These are phyloP conservation scores for Atalantia buxifolia DNA, from an alignment of 345 rosid species.

Conservation along the genomic window DNA sequence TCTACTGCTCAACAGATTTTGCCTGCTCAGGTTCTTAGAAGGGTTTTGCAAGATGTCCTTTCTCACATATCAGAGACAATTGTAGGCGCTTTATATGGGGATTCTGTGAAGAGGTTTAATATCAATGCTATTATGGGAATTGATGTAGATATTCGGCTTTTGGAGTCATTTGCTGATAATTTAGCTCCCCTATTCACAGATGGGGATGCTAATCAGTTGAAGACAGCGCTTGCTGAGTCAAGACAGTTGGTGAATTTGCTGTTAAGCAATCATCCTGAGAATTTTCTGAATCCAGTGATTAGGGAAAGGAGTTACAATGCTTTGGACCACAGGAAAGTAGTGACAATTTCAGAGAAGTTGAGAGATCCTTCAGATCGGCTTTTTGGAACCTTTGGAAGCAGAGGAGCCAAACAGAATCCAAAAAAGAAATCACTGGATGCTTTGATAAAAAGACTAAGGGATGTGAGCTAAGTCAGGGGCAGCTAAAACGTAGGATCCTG, in stretches of 20 bases:
- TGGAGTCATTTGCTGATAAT: slow-evolving; percentile 87
- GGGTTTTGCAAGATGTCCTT: slow-evolving; percentile 81
- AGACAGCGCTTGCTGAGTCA: slow-evolving; percentile 70
- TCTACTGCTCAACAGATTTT: slow-evolving; percentile 96
- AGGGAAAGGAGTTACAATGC: slow-evolving; percentile 82
- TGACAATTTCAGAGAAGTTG: slow-evolving; percentile 77
- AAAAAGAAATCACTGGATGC: slow-evolving; percentile 93
- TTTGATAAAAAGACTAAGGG: slow-evolving; percentile 85
- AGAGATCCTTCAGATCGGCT: slow-evolving; percentile 86
- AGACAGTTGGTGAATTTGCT: slow-evolving; percentile 83
- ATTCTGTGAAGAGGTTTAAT: slow-evolving; percentile 77
- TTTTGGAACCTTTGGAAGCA: slow-evolving; percentile 86
- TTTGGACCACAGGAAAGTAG: slow-evolving; percentile 79
- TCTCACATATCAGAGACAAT: slow-evolving; percentile 81
- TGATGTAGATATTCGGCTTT: slow-evolving; percentile 73
- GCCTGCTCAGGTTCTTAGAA: slow-evolving; percentile 71
- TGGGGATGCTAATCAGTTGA: slow-evolving; percentile 79
- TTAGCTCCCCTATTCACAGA: slow-evolving; percentile 63
- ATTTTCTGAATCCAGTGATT: slow-evolving; percentile 78
- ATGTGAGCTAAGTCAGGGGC: slow-evolving; percentile 54
- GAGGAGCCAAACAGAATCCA: slow-evolving; percentile 82
- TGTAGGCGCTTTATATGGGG: slow-evolving; percentile 62
- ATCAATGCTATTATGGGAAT: slow-evolving; percentile 77
- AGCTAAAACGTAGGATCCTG: slow-evolving; percentile 26
- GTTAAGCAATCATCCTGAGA: slow-evolving; percentile 87